Conservation (phyloP, 1,139 yeast genomes). For the Blastobotrys capitulatus region DNA sequence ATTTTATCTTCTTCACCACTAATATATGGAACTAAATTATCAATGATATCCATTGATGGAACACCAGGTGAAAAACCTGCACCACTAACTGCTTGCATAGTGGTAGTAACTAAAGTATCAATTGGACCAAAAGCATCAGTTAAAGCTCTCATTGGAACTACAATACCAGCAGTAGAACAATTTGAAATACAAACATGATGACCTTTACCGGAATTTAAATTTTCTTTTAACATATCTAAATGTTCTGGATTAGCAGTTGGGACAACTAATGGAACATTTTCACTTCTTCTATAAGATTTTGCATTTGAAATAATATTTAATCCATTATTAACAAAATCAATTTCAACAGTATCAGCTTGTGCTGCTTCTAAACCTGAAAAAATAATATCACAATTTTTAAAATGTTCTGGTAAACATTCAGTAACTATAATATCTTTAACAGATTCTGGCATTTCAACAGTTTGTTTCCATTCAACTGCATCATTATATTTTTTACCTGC, state of each 20-base stretch:
- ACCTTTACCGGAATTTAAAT: slow-evolving; percentile 58
- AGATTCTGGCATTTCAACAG: slow-evolving; percentile 65
- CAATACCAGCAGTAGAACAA: slow-evolving; percentile 97
- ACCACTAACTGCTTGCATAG: slow-evolving; percentile 96
- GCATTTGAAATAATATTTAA: slow-evolving; percentile 88
- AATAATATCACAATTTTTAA: slow-evolving; percentile 87
- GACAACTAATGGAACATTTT: slow-evolving; percentile 85
- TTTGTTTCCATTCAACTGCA: slow-evolving; percentile 95
- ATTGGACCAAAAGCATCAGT: slow-evolving; percentile 87
- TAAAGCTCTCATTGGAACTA: slow-evolving; percentile 92
- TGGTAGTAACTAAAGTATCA: slow-evolving; percentile 79
- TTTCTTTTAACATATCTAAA: slow-evolving; percentile 63
- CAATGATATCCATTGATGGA: slow-evolving; percentile 88
- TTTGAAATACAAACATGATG: slow-evolving; percentile 91
- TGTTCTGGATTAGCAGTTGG: slow-evolving; percentile 97
- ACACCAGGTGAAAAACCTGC: slow-evolving; percentile 99
- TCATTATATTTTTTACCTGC: slow-evolving; percentile 84
- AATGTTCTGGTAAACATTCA: slow-evolving; percentile 71
- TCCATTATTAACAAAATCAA: slow-evolving; percentile 76
- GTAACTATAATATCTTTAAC: slow-evolving; percentile 61
- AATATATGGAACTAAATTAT: slow-evolving; percentile 90
- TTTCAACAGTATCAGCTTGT: slow-evolving; percentile 88
- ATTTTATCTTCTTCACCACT: slow-evolving; percentile 98
- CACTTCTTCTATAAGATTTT: slow-evolving; percentile 86
- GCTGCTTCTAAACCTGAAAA: slow-evolving; percentile 94